Base-by-base conservation (phyloP, 2,329 filamentous ascomycete species). In the Diplodia scrobiculata region DNA sequence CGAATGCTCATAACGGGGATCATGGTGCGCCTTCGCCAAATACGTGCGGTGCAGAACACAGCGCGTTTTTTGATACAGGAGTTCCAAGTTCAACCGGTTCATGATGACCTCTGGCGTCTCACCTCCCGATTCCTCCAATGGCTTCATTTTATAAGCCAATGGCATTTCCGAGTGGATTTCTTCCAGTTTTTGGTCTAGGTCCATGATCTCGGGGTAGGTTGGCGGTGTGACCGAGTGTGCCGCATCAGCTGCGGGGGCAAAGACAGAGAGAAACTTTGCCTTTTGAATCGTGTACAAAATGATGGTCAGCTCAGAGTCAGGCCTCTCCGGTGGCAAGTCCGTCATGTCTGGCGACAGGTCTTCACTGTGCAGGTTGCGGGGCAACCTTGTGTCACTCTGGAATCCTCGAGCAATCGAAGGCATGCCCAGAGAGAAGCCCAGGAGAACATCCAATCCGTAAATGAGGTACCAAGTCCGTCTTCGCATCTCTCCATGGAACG, bases 11-110 rank as follows among this genome's bases (percentile, higher is more conserved):
- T 79, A 80, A 21, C 64, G 67, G 0, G 69, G 41, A 71, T 75
- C 55, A 63, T 70, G 63, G 76, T 79, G 70, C 62, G 75, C 71
- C 17, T 78, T 74, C 11, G 77, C 77, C 68, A 87, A 78, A 68
- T 82, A 85, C 32, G 80, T 80, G 17, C 84, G 78, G 70, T 87
- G 84, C n/a, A 87, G 71, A 0, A 85, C 80, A 36, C 82, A 80
- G 58, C 80, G 80, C 9, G 81, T 76, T 70, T 84, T 84, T 53
- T 82, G 80, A 69, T 82, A 83, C 5, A 84, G 73, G 4, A 86
- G 72, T 19, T 84, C 80, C 25, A 86, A 71, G 48, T 81, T 84
- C 68, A 84, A 79, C 5, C 82, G 78, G 27, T 79, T 78, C 75
- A 86, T 82, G 36, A 87, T 79, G 9, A 83, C 69, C n/a, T 81